phyloP scores from a whole-genome alignment of 345 rosid species.

The Hypericum perforatum region DNA sequence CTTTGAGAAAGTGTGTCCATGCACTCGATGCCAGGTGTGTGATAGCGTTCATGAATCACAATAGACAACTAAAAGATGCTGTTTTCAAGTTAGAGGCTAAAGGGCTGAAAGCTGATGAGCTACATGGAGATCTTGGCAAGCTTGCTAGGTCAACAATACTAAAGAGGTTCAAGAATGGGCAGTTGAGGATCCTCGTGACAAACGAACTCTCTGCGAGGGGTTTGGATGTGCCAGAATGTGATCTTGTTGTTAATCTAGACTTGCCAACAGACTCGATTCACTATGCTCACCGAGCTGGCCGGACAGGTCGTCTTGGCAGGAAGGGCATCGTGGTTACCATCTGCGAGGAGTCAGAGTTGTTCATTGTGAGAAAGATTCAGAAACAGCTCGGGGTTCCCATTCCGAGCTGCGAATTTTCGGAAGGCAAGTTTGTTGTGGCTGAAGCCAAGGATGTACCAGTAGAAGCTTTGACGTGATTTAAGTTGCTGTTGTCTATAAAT shows the following conservation, averaged over 20 bases:
- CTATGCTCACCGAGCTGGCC: slow-evolving; percentile 83
- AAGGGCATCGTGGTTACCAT: slow-evolving; percentile 74
- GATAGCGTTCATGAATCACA: slow-evolving; percentile 86
- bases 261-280: slow-evolving; percentile 73
- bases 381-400: slow-evolving; percentile 68
- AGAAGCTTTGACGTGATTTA: no score
- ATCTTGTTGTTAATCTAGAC: slow-evolving; percentile 78
- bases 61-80: slow-evolving; percentile 78
- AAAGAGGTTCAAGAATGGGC: slow-evolving; percentile 83
- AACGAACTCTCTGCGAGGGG: slow-evolving; percentile 97
- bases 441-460: background rate
- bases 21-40: slow-evolving; percentile 77
- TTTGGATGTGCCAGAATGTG: slow-evolving; percentile 82
- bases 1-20: slow-evolving; percentile 75
- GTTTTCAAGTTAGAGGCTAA: slow-evolving; percentile 90
- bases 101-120: slow-evolving; percentile 67
- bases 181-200: slow-evolving; percentile 64
- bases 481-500: no score
- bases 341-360: slow-evolving; percentile 74
- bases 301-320: slow-evolving; percentile 84
- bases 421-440: slow-evolving; percentile 60
- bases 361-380: slow-evolving; percentile 80
- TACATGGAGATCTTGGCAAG: slow-evolving; percentile 91
- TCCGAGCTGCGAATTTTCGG: slow-evolving; percentile 64
- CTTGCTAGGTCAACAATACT: slow-evolving; percentile 73